Percentiles rank a stretch among this genome's conserved stretches.
These are phyloP conservation scores for Penicillium subrubescens DNA, from an alignment of 495 filamentous ascomycete genomes.

Conservation along the genomic window DNA sequence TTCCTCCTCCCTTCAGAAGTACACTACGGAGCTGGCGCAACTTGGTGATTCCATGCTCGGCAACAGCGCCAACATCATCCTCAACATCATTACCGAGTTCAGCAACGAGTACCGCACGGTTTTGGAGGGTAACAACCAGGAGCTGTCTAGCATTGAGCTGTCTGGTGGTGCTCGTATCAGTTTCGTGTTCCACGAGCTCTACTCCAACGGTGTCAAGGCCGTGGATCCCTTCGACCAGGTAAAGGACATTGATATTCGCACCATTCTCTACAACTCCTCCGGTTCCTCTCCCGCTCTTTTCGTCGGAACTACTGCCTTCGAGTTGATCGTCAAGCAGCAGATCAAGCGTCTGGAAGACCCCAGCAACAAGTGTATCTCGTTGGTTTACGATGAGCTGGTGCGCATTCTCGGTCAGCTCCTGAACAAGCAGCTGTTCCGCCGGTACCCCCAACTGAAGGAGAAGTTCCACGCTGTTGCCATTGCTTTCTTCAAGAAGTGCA, in stretches of 20 bases:
- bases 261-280: conserved; percentile 96
- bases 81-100: conserved; percentile 99
- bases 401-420: conserved; percentile 91
- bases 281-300: conserved; percentile 97
- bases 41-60: conserved; percentile 96
- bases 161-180: conserved; percentile 98
- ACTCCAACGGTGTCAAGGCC: conserved; percentile 96
- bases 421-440: conserved; percentile 83
- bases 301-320: conserved; percentile 96
- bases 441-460: conserved; percentile 93
- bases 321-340: conserved; percentile 97
- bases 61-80: conserved; percentile 91
- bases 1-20: conserved; percentile 88
- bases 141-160: conserved; percentile 89
- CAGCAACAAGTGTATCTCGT: conserved; percentile 90
- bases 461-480: conserved; percentile 97
- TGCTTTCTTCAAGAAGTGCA: conserved; percentile 93
- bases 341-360: conserved; percentile 97
- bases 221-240: conserved; percentile 97
- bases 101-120: conserved; percentile 96
- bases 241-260: conserved; percentile 97
- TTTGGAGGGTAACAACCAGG: conserved; percentile 93
- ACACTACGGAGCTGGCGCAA: conserved; percentile 74
- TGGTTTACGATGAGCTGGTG: conserved; percentile 97
- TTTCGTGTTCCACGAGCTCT: conserved; percentile 99